phyloP scores from a whole-genome alignment of 2,329 filamentous ascomycete genomes.

The Cladophialophora chaetospira region DNA sequence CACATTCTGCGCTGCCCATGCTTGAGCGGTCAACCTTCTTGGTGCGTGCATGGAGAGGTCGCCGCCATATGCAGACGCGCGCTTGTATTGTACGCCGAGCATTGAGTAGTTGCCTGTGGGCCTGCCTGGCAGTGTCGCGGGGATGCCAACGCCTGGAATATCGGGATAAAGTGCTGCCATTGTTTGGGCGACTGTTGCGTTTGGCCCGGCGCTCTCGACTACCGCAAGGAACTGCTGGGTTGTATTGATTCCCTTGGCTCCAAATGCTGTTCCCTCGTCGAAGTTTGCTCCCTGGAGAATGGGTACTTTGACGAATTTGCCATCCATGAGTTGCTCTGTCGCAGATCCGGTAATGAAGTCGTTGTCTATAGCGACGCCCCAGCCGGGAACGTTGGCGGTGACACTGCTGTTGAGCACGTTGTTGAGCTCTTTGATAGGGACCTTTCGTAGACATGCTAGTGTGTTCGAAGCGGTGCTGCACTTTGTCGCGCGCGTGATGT shows the following conservation, averaged over 20 bases:
- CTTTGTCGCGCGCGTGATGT: constrained; percentile 15
- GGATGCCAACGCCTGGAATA: not conserved
- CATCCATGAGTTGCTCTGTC: not conserved
- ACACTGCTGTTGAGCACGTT: constrained; percentile 48
- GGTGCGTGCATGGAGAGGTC: constrained; percentile 27
- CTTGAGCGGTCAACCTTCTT: constrained; percentile 55
- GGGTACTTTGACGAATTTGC: constrained; percentile 31
- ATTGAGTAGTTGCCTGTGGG: not conserved
- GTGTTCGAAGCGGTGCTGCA: constrained; percentile 49
- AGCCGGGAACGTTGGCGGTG: constrained; percentile 12
- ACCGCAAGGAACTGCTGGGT: not conserved
- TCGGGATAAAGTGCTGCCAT: not conserved
- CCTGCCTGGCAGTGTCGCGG: constrained; percentile 7
- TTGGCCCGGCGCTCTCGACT: not conserved
- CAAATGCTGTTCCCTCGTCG: not conserved
- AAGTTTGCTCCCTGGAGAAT: not conserved
- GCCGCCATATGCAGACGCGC: not conserved
- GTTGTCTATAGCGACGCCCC: not conserved
- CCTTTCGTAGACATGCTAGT: constrained; percentile 65
- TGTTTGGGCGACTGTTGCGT: not conserved
- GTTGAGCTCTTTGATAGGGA: constrained; percentile 63
- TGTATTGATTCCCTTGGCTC: not conserved
- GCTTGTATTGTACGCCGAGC: not conserved
- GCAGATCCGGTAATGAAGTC: constrained; percentile 31
- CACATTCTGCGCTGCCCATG: constrained; percentile 52